phyloP scores from a whole-genome alignment of 2,329 filamentous ascomycete genomes.

The Alternaria triticimaculans region DNA sequence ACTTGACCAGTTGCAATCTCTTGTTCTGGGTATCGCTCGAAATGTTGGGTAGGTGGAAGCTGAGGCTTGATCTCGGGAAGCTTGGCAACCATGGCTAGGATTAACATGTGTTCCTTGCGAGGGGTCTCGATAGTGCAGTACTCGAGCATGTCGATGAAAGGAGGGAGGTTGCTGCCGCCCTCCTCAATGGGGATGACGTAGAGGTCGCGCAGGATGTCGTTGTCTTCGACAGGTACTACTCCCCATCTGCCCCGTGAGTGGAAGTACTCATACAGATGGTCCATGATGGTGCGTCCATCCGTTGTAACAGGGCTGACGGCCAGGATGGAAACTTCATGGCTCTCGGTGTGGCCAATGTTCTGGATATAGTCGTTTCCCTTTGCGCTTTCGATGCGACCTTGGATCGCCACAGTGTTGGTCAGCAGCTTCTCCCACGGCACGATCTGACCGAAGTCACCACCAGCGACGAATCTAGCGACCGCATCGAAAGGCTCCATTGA shows the following conservation, averaged over 20 bases:
- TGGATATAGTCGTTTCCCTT: conserved; percentile 92
- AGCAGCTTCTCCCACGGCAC: conserved; percentile 79
- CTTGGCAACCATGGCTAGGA: conserved; percentile 82
- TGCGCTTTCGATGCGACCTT: conserved; percentile 79
- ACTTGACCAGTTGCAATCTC: conserved; percentile 20
- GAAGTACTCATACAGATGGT: conserved; percentile 87
- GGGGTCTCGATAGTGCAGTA: conserved; percentile 78
- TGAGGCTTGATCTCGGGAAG: conserved; percentile 45
- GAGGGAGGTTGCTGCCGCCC: conserved; percentile 72
- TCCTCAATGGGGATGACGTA: conserved; percentile 87
- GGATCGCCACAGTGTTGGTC: conserved; percentile 72
- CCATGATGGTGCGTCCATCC: conserved; percentile 66
- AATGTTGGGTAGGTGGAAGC: conserved; percentile 32
- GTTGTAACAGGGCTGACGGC: conserved; percentile 70
- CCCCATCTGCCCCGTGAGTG: conserved; percentile 81
- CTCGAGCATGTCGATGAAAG: conserved; percentile 87
- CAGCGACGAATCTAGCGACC: conserved; percentile 82
- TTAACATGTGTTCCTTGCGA: conserved; percentile 75
- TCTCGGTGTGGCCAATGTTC: conserved; percentile 79
- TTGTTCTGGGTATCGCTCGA: conserved; percentile 29
- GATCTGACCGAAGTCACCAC: conserved; percentile 74
- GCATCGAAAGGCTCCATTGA: conserved; percentile 77
- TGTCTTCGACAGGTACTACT: conserved; percentile 69
- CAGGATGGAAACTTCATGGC: conserved; percentile 84
- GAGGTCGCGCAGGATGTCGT: conserved; percentile 83